Percentiles rank a stretch among this genome's conserved stretches.
Conservation (phyloP, 805 yeast species). For the Grigorovia humatica region DNA sequence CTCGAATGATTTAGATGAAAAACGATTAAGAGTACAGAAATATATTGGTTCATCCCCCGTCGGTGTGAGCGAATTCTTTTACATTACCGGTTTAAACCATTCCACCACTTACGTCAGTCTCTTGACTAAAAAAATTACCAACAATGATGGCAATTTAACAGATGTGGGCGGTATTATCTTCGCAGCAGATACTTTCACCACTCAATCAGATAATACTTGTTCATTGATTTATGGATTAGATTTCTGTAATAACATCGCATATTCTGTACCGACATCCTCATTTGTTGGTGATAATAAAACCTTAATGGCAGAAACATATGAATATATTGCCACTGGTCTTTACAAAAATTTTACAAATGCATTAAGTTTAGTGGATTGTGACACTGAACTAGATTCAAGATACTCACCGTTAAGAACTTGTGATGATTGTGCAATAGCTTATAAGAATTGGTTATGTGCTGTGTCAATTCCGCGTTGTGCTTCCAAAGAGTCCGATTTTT, state of each 20-base stretch:
- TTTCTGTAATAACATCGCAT: conserved; percentile 76
- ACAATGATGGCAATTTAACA: conserved; percentile 17
- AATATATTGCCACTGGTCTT: conserved; percentile 43
- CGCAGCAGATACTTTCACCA: conserved; percentile 44
- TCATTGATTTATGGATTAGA: conserved; percentile 61
- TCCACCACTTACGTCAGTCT: conserved; percentile 58
- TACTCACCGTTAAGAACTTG: conserved; percentile 73
- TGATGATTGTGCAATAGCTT: conserved; percentile 56
- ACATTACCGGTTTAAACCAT: conserved; percentile 47
- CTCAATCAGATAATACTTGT: conserved; percentile 49
- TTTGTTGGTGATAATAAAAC: conserved; percentile 26
- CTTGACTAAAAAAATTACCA: conserved; percentile 38
- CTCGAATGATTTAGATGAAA: conserved; percentile 7
- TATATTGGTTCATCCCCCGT: conserved; percentile 38
- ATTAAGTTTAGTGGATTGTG: conserved; percentile 67
- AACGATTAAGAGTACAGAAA: conserved; percentile 14
- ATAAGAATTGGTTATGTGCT: conserved; percentile 82
- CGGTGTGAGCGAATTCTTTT: conserved; percentile 49
- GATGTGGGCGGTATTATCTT: conserved; percentile 57
- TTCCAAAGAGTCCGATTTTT: conserved; percentile 37
- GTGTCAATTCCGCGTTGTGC: conserved; percentile 83
- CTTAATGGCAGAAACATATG: conserved; percentile 43
- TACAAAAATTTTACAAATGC: conserved; percentile 67
- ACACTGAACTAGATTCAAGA: conserved; percentile 49
- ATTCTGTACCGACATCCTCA: conserved; percentile 62